A percentile compares a stretch with the other conserved stretches of the same genome.
phyloP scores from a whole-genome alignment of 768 basidiomycete genomes.

The Mrakia blollopis region DNA sequence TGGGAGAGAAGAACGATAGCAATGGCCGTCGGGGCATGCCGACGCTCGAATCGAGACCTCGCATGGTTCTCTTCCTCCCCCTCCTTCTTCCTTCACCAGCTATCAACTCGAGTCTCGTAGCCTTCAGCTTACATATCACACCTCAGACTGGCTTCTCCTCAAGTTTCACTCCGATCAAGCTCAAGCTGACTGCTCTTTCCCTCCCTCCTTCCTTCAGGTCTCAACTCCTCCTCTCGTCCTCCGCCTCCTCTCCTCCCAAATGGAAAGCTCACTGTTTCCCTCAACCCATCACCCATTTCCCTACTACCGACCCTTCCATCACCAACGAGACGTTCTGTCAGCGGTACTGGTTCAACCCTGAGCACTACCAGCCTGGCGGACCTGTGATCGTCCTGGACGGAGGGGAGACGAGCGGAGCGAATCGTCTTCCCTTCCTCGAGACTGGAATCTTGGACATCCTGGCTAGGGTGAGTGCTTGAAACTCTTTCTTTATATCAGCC shows the following conservation, averaged over 20 bases:
- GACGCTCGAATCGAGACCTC: neutral
- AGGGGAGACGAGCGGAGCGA: conserved; percentile 78
- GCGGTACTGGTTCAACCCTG: conserved; percentile 85
- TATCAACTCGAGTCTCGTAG: neutral
- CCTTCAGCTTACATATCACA: too few species aligned
- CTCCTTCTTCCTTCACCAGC: neutral
- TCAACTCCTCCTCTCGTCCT: neutral
- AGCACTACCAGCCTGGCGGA: conserved; percentile 68
- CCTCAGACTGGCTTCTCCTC: neutral
- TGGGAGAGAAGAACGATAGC: neutral
- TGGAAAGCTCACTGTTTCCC: conserved; percentile 26
- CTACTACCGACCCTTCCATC: neutral
- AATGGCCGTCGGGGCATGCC: neutral
- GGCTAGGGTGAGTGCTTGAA: conserved; percentile 17
- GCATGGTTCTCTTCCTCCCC: neutral
- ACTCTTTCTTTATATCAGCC: too few species aligned
- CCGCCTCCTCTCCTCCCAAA: neutral
- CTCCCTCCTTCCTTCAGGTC: neutral
- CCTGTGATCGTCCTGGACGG: conserved; percentile 90
- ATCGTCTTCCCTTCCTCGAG: conserved; percentile 55
- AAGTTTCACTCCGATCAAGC: neutral
- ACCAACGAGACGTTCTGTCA: conserved; percentile 65
- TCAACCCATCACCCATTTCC: conserved; percentile 29
- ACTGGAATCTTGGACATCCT: conserved; percentile 42
- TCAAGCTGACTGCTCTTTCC: neutral